A percentile compares a stretch with the other conserved stretches of the same genome.
Evolutionary conservation across 768 basidiomycete genomes (phyloP).

Genomic region (Boletus rubropictus): DNA sequence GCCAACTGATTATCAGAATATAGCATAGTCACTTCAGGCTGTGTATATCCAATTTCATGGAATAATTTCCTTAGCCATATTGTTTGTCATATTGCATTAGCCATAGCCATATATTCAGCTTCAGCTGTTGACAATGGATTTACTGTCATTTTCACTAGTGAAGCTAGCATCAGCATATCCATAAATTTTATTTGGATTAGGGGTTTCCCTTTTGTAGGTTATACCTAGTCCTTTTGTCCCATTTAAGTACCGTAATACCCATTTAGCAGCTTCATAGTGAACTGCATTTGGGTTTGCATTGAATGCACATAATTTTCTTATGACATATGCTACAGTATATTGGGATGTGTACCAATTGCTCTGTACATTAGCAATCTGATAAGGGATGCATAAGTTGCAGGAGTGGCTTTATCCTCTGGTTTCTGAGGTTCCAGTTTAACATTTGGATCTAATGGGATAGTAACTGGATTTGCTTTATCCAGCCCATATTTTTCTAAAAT

Average conservation of each 20-base stretch:
- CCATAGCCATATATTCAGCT: no score
- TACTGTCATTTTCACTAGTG: no score
- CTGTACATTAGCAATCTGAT: constrained; percentile 24
- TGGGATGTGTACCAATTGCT: constrained; percentile 1
- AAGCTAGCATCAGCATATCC: no score
- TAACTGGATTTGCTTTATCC: constrained; percentile 1
- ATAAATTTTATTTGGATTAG: no score
- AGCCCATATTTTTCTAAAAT: neutral
- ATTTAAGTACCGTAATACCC: constrained; percentile 12
- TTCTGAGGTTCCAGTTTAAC: no score
- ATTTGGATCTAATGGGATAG: neutral
- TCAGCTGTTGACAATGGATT: no score
- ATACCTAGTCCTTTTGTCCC: constrained; percentile 1
- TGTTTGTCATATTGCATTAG: no score
- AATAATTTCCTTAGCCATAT: no score
- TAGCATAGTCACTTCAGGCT: no score
- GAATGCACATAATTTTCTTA: constrained; percentile 7
- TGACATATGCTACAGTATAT: constrained; percentile 10
- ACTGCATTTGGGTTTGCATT: neutral
- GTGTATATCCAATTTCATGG: no score
- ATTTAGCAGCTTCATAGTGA: constrained; percentile 14
- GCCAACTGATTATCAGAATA: no score
- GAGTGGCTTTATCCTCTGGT: no score
- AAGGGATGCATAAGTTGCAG: constrained; percentile 7
- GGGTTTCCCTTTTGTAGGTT: neutral